A percentile compares a stretch with the other conserved stretches of the same genome.
Evolutionary conservation across 768 basidiomycete species (phyloP).

Genomic region (Suillus brevipes): DNA sequence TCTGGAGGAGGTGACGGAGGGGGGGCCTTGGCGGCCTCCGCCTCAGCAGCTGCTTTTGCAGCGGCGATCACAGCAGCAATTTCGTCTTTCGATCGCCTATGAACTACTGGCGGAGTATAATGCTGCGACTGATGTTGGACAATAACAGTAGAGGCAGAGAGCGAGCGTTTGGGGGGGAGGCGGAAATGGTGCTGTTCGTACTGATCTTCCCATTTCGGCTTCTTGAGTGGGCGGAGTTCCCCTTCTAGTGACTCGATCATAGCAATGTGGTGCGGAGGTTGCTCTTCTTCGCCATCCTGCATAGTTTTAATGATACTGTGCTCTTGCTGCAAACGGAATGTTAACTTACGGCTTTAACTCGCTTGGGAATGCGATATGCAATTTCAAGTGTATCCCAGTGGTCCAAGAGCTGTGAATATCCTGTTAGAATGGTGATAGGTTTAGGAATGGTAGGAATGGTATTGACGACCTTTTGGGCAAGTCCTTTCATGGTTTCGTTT

Average conservation of each 20-base stretch:
- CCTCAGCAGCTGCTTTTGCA: constrained; percentile 29
- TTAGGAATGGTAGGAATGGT: constrained; percentile 12
- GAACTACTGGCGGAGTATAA: background rate
- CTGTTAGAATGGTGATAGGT: background rate
- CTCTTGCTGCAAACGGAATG: background rate
- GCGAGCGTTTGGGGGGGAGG: background rate
- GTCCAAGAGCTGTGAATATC: constrained; percentile 57
- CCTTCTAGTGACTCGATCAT: constrained; percentile 22
- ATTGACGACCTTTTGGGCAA: constrained; percentile 60
- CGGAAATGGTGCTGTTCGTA: constrained; percentile 17
- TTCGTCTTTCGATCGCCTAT: constrained; percentile 22
- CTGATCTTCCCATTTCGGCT: constrained; percentile 29
- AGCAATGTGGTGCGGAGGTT: constrained; percentile 15
- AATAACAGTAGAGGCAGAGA: background rate
- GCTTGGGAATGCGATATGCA: constrained; percentile 88
- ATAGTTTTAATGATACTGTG: background rate
- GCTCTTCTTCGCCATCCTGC: constrained; percentile 35
- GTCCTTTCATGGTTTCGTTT: constrained; percentile 52
- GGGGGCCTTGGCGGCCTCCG: constrained; percentile 9
- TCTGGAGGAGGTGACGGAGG: constrained; percentile 18
- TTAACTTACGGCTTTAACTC: constrained; percentile 43
- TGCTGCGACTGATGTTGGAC: background rate
- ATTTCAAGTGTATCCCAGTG: constrained; percentile 78
- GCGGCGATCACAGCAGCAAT: constrained; percentile 43
- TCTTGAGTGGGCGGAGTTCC: constrained; percentile 33